Evolutionary conservation across 495 filamentous ascomycete genomes (phyloP).

Genomic region (Penicillium canescens): DNA sequence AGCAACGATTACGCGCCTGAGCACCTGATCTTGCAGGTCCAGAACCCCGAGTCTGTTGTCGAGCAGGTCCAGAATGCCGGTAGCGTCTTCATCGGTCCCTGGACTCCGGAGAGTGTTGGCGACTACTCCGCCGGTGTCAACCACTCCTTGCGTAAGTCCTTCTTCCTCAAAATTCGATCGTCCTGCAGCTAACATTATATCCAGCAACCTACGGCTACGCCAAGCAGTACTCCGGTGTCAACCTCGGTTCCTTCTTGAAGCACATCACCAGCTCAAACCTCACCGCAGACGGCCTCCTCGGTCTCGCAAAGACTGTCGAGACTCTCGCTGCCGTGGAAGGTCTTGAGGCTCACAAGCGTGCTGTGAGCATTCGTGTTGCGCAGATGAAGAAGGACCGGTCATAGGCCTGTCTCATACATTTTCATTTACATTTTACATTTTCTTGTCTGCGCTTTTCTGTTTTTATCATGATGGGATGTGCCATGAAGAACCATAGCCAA

Average conservation of each 20-base stretch:
- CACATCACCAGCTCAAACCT: constrained; percentile 93
- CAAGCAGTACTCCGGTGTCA: constrained; percentile 97
- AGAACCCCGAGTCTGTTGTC: constrained; percentile 68
- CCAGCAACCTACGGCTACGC: constrained; percentile 95
- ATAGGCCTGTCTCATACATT: neutral
- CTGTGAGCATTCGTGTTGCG: constrained; percentile 82
- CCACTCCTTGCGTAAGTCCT: constrained; percentile 85
- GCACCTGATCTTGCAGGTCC: constrained; percentile 90
- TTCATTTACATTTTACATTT: neutral
- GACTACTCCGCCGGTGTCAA: constrained; percentile 98
- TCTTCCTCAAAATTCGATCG: neutral
- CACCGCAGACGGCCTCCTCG: constrained; percentile 77
- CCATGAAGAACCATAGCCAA: constrained; percentile 22
- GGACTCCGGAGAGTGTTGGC: constrained; percentile 96
- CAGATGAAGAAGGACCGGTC: constrained; percentile 54
- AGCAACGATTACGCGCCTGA: constrained; percentile 97
- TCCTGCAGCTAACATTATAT: constrained; percentile 15
- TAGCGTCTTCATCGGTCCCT: constrained; percentile 90
- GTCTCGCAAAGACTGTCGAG: constrained; percentile 88
- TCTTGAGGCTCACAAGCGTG: constrained; percentile 89
- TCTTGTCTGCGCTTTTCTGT: constrained; percentile 1
- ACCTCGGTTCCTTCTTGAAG: constrained; percentile 92
- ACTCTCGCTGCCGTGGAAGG: constrained; percentile 91
- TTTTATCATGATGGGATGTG: constrained; percentile 24
- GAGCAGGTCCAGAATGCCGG: constrained; percentile 89